phyloP scores from a whole-genome alignment of 176 grass and related monocot genomes.

The Oryza coarctata region DNA sequence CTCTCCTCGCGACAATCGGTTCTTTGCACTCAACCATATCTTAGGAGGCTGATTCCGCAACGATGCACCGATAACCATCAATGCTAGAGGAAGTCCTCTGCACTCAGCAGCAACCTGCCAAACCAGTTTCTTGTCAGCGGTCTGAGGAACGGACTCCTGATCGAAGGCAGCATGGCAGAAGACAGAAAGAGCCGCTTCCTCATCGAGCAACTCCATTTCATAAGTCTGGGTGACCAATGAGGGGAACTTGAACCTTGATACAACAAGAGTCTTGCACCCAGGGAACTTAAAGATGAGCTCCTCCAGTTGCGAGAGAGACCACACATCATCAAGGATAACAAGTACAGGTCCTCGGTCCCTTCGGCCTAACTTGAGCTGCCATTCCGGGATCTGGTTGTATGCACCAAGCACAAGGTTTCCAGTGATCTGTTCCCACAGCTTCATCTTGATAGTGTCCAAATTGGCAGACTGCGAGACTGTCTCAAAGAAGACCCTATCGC shows the following conservation, averaged over 20 bases:
- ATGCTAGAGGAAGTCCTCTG: slow-evolving; percentile 89
- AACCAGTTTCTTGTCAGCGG: slow-evolving; percentile 84
- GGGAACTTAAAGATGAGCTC: slow-evolving; percentile 82
- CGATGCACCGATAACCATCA: slow-evolving; percentile 86
- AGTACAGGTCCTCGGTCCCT: slow-evolving; percentile 73
- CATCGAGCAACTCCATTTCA: slow-evolving; percentile 79
- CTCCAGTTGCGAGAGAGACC: slow-evolving; percentile 80
- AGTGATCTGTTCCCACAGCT: slow-evolving; percentile 86
- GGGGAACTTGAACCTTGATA: slow-evolving; percentile 91
- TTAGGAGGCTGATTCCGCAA: slow-evolving; percentile 78
- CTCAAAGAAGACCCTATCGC: slow-evolving; percentile 81
- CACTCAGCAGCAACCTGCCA: slow-evolving; percentile 91
- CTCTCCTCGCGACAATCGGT: slow-evolving; percentile 80
- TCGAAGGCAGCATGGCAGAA: slow-evolving; percentile 79
- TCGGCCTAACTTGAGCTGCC: slow-evolving; percentile 77
- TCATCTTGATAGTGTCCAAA: slow-evolving; percentile 79
- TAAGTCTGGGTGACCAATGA: slow-evolving; percentile 51
- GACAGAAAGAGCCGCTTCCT: slow-evolving; percentile 79
- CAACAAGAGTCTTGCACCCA: slow-evolving; percentile 73
- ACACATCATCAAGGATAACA: slow-evolving; percentile 89
- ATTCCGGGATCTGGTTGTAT: slow-evolving; percentile 88
- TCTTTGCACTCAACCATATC: slow-evolving; percentile 95
- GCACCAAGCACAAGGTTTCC: slow-evolving; percentile 75
- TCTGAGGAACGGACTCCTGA: slow-evolving; percentile 53
- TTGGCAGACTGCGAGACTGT: slow-evolving; percentile 87